A percentile compares a stretch with the other conserved stretches of the same genome.
These are phyloP conservation scores for Cordyceps sp. DNA, from an alignment of 2,329 filamentous ascomycete genomes.

Conservation along the genomic window DNA sequence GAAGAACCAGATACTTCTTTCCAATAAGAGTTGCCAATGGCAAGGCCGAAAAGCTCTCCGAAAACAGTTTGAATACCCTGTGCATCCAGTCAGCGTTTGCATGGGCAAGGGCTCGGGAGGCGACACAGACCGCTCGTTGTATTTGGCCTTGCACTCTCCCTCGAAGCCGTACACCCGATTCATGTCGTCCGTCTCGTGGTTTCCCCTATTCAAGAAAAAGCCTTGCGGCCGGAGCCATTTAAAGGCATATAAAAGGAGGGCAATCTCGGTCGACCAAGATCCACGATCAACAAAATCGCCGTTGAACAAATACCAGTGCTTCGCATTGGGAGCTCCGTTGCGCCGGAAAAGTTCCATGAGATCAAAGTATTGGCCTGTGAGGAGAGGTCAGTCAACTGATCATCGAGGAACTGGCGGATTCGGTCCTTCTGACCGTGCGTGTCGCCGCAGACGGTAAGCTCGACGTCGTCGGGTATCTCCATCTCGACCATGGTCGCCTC, in stretches of 20 bases:
- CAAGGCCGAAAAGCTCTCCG: constrained; percentile 89
- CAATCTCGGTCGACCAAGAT: constrained; percentile 97
- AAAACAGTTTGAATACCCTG: constrained; percentile 89
- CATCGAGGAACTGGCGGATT: not conserved
- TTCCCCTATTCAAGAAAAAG: constrained; percentile 94
- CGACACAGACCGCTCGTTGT: constrained; percentile 53
- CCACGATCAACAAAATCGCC: constrained; percentile 97
- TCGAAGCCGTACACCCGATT: constrained; percentile 97
- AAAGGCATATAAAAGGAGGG: constrained; percentile 82
- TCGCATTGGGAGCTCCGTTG: constrained; percentile 70
- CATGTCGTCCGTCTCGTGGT: constrained; percentile 99
- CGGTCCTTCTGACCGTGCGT: constrained; percentile 55
- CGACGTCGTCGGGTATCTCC: constrained; percentile 57
- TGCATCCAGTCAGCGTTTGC: constrained; percentile 2
- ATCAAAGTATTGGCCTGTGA: constrained; percentile 87
- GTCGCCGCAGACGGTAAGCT: constrained; percentile 89
- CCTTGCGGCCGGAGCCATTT: constrained; percentile 81
- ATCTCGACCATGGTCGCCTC: constrained; percentile 97
- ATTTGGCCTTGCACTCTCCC: constrained; percentile 95
- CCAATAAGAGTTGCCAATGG: constrained; percentile 86
- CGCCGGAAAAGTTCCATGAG: constrained; percentile 89
- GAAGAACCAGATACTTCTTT: constrained; percentile 77
- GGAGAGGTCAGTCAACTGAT: constrained; percentile 4
- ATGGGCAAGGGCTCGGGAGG: not conserved
- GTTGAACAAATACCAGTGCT: constrained; percentile 93